Percentiles rank a stretch among this genome's conserved stretches.
These are phyloP conservation scores for Rutstroemia sp. DNA, from an alignment of 2,329 filamentous ascomycete species.

Conservation along the genomic window DNA sequence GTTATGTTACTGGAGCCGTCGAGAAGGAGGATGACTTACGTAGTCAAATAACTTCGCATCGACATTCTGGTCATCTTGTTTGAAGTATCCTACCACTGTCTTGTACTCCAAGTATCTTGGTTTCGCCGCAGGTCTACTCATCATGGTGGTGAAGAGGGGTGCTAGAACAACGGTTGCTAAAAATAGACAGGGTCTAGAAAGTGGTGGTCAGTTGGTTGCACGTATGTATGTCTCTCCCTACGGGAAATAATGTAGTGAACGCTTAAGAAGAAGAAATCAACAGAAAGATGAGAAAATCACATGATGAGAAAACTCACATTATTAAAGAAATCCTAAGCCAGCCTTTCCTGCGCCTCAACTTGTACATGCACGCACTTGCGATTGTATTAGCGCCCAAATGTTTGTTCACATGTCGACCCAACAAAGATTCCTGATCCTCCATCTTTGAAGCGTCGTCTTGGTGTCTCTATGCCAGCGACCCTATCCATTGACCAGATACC, in stretches of 20 bases:
- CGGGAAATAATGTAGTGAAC: not conserved
- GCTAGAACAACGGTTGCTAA: slow-evolving; percentile 18
- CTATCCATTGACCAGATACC: not conserved
- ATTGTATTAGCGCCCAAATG: not conserved
- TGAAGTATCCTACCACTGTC: slow-evolving; percentile 54
- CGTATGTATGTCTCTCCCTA: not conserved
- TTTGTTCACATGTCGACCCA: not conserved
- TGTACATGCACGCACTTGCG: not conserved
- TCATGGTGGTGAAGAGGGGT: slow-evolving; percentile 17
- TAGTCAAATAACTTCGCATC: slow-evolving; percentile 55
- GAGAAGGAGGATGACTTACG: slow-evolving; percentile 43
- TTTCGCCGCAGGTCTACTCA: slow-evolving; percentile 17
- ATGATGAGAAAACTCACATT: not conserved
- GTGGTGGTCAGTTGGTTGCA: not conserved
- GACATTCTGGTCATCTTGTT: slow-evolving; percentile 54
- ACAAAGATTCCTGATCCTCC: slow-evolving; percentile 9
- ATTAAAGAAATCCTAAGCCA: not conserved
- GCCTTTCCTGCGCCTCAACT: not conserved
- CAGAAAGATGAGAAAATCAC: not conserved
- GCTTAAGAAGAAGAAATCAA: not conserved
- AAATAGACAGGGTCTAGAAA: slow-evolving; percentile 21
- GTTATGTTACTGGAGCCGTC: not conserved
- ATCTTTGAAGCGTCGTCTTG: not conserved
- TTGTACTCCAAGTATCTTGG: slow-evolving; percentile 39
- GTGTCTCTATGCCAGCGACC: not conserved